A percentile compares a stretch with the other conserved stretches of the same genome.
Evolutionary conservation across 2,329 filamentous ascomycete genomes (phyloP).

Genomic region (Cordyceps cateniannulata): DNA sequence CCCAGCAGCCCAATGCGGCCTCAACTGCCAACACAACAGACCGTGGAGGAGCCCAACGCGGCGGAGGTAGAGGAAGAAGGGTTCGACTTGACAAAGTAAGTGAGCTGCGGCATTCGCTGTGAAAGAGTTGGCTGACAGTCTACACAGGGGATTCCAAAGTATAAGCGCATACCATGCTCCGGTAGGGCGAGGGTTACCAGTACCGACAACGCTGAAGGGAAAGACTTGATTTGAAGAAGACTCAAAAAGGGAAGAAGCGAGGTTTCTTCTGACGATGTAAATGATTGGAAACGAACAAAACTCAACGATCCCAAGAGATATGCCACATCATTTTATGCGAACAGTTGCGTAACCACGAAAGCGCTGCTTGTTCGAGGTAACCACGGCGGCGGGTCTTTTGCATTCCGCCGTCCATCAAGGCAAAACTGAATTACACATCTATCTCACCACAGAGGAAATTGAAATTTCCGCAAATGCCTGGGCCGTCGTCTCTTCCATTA

Average conservation of each 20-base stretch:
- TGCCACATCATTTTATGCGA: neutral
- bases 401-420: no score
- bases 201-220: slow-evolving; percentile 35
- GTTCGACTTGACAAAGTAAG: slow-evolving; percentile 54
- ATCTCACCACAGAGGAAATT: neutral
- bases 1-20: slow-evolving; percentile 44
- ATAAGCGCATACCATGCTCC: slow-evolving; percentile 58
- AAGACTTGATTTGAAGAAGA: slow-evolving; percentile 20
- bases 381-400: neutral
- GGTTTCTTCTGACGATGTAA: neutral
- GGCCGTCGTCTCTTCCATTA: neutral
- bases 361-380: neutral
- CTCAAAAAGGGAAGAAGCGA: neutral
- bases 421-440: no score
- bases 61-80: slow-evolving; percentile 37
- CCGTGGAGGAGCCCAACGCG: slow-evolving; percentile 20
- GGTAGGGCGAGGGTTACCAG: slow-evolving; percentile 39
- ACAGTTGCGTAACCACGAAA: no score
- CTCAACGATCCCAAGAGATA: no score
- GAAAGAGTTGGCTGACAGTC: slow-evolving; percentile 16
- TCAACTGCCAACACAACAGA: slow-evolving; percentile 22
- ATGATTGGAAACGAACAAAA: neutral
- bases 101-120: neutral
- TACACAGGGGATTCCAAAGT: slow-evolving; percentile 54
- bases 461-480: neutral